A percentile compares a stretch with the other conserved stretches of the same genome.
Evolutionary conservation across 2,329 filamentous ascomycete genomes (phyloP).

Genomic region (Colletotrichum kahawae): DNA sequence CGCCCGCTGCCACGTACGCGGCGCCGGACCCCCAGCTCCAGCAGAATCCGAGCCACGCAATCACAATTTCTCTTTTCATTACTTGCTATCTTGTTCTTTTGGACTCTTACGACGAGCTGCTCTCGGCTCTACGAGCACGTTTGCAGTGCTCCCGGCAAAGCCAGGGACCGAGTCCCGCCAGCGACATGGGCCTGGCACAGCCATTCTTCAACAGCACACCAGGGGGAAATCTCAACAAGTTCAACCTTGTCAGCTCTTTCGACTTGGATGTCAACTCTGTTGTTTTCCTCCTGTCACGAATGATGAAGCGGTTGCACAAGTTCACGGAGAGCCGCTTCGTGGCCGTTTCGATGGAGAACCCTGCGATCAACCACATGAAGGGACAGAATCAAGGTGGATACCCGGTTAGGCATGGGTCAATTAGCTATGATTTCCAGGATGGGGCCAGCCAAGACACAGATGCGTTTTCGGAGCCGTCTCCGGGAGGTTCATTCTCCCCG

Average conservation of each 20-base stretch:
- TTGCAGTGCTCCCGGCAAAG: conserved; percentile 12
- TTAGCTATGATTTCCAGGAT: conserved; percentile 12
- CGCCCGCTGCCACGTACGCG: not conserved
- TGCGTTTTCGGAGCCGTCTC: not conserved
- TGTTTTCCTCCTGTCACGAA: conserved; percentile 3
- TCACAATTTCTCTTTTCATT: conserved; percentile 8
- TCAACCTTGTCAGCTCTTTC: conserved; percentile 1
- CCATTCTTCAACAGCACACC: not conserved
- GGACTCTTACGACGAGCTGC: conserved; percentile 8
- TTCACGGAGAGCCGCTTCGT: conserved; percentile 4
- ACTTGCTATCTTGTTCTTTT: conserved; percentile 12
- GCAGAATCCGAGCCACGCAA: not conserved
- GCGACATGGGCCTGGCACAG: conserved; percentile 1
- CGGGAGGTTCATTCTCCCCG: not conserved
- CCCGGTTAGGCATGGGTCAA: not conserved
- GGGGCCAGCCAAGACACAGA: not conserved
- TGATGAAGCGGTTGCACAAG: conserved; percentile 17
- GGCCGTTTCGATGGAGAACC: not conserved
- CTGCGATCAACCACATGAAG: not conserved
- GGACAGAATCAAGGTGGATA: not conserved
- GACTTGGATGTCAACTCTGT: conserved; percentile 15
- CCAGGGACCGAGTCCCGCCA: not conserved
- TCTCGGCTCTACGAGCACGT: not conserved
- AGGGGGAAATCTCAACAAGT: not conserved
- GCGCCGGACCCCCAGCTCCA: not conserved